Base-by-base conservation (phyloP, 495 filamentous ascomycete genomes). In the Astrothelium subdiscretum region DNA sequence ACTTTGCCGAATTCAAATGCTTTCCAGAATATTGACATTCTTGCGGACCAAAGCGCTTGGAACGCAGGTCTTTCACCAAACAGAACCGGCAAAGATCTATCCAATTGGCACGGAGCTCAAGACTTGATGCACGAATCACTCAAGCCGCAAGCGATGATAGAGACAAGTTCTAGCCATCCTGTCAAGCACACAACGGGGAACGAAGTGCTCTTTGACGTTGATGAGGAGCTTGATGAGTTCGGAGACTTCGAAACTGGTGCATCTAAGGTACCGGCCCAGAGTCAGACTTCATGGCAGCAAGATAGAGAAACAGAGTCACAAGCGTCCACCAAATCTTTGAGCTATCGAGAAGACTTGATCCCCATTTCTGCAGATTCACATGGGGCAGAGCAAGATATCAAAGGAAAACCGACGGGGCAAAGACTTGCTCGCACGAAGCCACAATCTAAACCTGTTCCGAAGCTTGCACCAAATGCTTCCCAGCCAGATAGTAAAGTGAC, bases 161-260 rank as follows among this genome's bases (percentile, higher is more conserved):
- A 59, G 60, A 13, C 64, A 32, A 29, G 32, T 60, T 26, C 59
- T 35, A 58, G 2, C 26, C 57, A 12, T 6, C 58, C 10, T 63
- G 62, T 58, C 10, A 66, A 64, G 27, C 66, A 64, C 18, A 27
- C 64, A 0, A 12, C 38, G 22, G 69, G 71, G 61, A 54, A 66
- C 12, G 69, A 73, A 59, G 73, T 76, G 12, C 62, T 76, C 2
- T 76, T 76, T 62, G 74, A 76, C 67, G 73, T 68, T 1, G 65
- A 68, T 1, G 62, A 63, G 1, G 69, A 73, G 18, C 62, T 67
- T 31, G 70, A 68, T 44, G 72, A 71, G 20, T 73, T 73, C 66
- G 71, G 71, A 1, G 69, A 71, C 26, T 73, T 73, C 61, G 27
- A 61, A 35, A 35, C 51, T 26, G 27, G 22, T 24, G 6, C 13